Conservation (phyloP, 2,329 filamentous ascomycete genomes). For the Mycocentrospora acerina region DNA sequence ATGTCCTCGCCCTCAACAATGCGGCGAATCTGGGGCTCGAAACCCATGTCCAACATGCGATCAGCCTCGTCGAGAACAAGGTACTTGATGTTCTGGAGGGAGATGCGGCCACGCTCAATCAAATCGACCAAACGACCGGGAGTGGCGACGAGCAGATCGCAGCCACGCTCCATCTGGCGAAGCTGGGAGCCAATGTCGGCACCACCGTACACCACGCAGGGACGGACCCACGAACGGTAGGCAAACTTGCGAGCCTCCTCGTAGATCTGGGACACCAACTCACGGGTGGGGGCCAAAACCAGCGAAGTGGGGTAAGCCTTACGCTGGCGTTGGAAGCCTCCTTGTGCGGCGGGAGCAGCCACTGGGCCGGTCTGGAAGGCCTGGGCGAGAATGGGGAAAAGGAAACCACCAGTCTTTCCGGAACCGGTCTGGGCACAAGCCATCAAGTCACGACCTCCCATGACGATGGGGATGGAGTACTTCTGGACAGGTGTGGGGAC, state of each 20-base stretch:
- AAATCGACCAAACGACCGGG: slow-evolving; percentile 96
- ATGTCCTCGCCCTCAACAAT: slow-evolving; percentile 99
- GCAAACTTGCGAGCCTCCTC: slow-evolving; percentile 97
- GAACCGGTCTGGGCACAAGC: slow-evolving; percentile 99
- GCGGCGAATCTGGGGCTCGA: slow-evolving; percentile 98
- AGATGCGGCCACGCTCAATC: slow-evolving; percentile 98
- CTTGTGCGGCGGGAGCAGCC: slow-evolving; percentile 61
- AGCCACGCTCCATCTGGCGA: slow-evolving; percentile 95
- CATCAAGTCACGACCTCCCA: slow-evolving; percentile 97
- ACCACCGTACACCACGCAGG: slow-evolving; percentile 98
- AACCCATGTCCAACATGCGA: slow-evolving; percentile 99
- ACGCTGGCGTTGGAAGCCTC: slow-evolving; percentile 84
- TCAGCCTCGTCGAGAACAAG: slow-evolving; percentile 98
- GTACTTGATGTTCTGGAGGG: slow-evolving; percentile 98
- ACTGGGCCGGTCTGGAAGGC: slow-evolving; percentile 89
- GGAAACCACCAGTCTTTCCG: slow-evolving; percentile 99
- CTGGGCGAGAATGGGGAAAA: slow-evolving; percentile 98
- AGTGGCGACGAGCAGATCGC: slow-evolving; percentile 94
- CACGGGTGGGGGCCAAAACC: slow-evolving; percentile 94
- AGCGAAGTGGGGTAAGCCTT: slow-evolving; percentile 97
- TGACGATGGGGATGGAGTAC: slow-evolving; percentile 98
- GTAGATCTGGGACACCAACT: slow-evolving; percentile 98
- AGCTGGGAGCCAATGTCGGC: slow-evolving; percentile 98
- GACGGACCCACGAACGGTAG: slow-evolving; percentile 98
- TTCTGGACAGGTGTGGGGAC: slow-evolving; percentile 97